Base-by-base conservation (phyloP, 805 yeast species). In the Kockiozyma suomiensis region DNA sequence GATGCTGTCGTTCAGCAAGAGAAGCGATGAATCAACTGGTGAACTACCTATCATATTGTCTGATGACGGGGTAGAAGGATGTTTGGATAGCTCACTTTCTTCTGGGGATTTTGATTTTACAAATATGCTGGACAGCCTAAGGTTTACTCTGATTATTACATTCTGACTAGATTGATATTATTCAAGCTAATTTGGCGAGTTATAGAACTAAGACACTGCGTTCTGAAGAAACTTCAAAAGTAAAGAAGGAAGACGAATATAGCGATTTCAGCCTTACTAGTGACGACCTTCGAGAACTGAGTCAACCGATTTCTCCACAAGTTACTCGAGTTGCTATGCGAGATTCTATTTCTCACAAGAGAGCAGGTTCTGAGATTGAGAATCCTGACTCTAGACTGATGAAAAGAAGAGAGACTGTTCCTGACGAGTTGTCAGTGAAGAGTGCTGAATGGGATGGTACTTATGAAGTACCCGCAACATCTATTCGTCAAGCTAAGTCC, bases 221-320 rank as follows among this genome's bases (percentile, higher is more conserved):
- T 40, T 17, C 26, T 42, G 47, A 23, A 17, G 12, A 23, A 19
- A 30, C 15, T 23, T 19, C 23, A 4, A 23, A 28, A 1, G 28
- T 2, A n/a, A 33, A 19, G 28, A 26, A 28, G 10, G 8, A 35
- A 15, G 51, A 25, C 4, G 32, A 17, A 7, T 46, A 17, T 28
- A 38, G 47, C 32, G 58, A 54, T 38, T 4, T 54, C 19, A 30
- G 43, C n/a, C 46, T 54, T 4, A 40, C 32, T 25, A 56, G 59
- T 38, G 59, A 56, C 30, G 59, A 56, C 23, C 33, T 50, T 15
- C 50, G 55, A 19, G 59, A 50, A 43, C 35, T 56, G 8, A 30
- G 17, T 15, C 41, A 15, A 38, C 52, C 52, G 12, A 46, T 54
- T n/a, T n/a, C n/a, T n/a, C n/a, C n/a, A n/a, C n/a, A n/a, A n/a